These are phyloP conservation scores for Physaria fendleri DNA, from an alignment of 345 rosid species.

Conservation along the genomic window DNA sequence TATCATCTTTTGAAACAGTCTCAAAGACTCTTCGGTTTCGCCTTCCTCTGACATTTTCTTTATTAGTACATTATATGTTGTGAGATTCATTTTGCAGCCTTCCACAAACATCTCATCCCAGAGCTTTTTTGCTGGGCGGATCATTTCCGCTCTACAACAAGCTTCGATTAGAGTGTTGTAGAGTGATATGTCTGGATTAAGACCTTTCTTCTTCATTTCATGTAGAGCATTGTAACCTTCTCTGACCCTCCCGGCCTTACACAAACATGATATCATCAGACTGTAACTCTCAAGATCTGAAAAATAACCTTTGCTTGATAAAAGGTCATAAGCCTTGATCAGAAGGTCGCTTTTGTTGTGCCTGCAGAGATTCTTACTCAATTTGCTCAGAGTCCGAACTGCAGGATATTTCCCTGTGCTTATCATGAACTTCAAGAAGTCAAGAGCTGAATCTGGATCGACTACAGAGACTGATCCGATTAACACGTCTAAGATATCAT, in stretches of 20 bases:
- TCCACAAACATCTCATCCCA: conserved; percentile 92
- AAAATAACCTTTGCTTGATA: conserved; percentile 51
- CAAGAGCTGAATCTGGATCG: conserved; percentile 55
- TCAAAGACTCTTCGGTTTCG: conserved; percentile 59
- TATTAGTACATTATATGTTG: conserved; percentile 60
- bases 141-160: conserved; percentile 67
- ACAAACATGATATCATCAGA: conserved; percentile 58
- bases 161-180: conserved; percentile 77
- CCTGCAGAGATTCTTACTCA: conserved; percentile 65
- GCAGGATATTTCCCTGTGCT: conserved; percentile 52
- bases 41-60: conserved; percentile 59
- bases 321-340: conserved; percentile 40
- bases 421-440: conserved; percentile 45
- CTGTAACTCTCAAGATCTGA: conserved; percentile 45
- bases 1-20: conserved; percentile 64
- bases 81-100: conserved; percentile 61
- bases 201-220: conserved; percentile 79
- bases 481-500: conserved; percentile 58
- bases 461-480: conserved; percentile 64
- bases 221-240: conserved; percentile 72
- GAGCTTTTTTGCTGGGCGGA: conserved; percentile 84
- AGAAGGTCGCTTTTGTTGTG: conserved; percentile 49
- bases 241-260: conserved; percentile 62
- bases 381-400: conserved; percentile 48
- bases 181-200: conserved; percentile 49